Base-by-base conservation (phyloP, 2,329 filamentous ascomycete genomes). In the Penicillium sp. region DNA sequence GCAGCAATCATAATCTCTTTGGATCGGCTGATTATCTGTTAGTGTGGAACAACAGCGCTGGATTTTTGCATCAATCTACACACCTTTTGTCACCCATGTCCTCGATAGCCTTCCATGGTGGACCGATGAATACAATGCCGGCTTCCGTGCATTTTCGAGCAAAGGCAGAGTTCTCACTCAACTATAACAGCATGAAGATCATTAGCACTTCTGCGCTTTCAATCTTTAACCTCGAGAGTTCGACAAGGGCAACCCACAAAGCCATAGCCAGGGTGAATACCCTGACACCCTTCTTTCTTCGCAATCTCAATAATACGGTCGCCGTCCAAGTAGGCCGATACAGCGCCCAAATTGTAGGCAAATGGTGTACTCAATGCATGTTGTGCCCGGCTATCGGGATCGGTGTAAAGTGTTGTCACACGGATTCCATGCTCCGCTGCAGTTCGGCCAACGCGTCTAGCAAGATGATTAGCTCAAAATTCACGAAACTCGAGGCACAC, bases 1-100 rank as follows among this genome's bases (percentile, higher is more conserved):
- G 95, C 94, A 4, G 87, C 87, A 37, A 87, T 92, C 95, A 99
- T 98, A 73, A 99, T 97, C 74, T 97, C 91, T 78, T 99, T 99
- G 55, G 91, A 95, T 61, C 90, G 84, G 58, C 84, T 85, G 10
- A 6, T 1, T 2, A 42, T 0, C n/a, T 28, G 14, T 46, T 28
- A 33, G n/a, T n/a, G 8, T 16, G 2, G 35, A 11, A 14, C 22
- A 10, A 14, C 8, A 16, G 3, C 14, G 6, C 16, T 22, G 13
- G 3, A 28, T 10, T 30, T 8, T 10, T 10, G 2, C 4, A 10
- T 25, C 19, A 7, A 30, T 48, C 22, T 10, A 53, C 71, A n/a
- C 73, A 83, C 83, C 89, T 93, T 81, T 97, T 97, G 80, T 96
- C 92, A 53, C 93, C 93, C 93, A 97, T 97, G 61, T 86, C 85